Conservation (phyloP, 1,284 basidiomycete species). For the Malassezia vespertilionis region DNA sequence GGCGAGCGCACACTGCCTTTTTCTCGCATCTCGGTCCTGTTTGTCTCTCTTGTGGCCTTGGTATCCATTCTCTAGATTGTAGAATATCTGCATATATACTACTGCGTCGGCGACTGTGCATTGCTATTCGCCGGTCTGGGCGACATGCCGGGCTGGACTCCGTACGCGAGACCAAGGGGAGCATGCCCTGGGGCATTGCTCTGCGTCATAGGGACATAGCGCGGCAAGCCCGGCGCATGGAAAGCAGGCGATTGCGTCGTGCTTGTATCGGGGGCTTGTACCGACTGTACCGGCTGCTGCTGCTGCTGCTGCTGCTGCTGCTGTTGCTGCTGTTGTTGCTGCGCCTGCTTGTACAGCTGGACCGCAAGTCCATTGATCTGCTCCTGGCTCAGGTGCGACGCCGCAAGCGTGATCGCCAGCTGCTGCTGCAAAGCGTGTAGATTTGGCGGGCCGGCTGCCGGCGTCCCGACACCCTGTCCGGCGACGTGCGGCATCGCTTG, state of each 20-base stretch:
- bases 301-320: neutral
- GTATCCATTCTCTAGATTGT: too few relatives aligned
- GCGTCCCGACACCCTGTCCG: too few relatives aligned
- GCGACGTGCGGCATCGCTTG: neutral
- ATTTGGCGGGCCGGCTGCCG: slow-evolving; percentile 20
- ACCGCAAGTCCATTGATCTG: slow-evolving; percentile 35
- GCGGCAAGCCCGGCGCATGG: neutral
- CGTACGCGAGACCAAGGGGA: neutral
- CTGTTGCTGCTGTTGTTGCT: slow-evolving; percentile 16
- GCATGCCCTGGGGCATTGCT: neutral
- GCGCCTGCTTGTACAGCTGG: slow-evolving; percentile 38
- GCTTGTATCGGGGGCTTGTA: neutral
- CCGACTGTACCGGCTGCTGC: neutral
- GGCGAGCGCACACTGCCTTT: neutral
- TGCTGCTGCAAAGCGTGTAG: slow-evolving; percentile 38
- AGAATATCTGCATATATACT: too few relatives aligned
- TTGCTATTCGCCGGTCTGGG: too few relatives aligned
- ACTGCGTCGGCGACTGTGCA: too few relatives aligned
- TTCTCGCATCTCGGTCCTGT: neutral
- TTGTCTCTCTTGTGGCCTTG: neutral
- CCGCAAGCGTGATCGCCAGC: slow-evolving; percentile 28
- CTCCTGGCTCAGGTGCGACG: slow-evolving; percentile 28
- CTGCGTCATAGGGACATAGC: neutral
- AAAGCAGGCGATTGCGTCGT: too few relatives aligned
- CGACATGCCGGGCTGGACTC: too few relatives aligned